phyloP scores from a whole-genome alignment of 495 filamentous ascomycete species.

The Chaetomium cochliodes region DNA sequence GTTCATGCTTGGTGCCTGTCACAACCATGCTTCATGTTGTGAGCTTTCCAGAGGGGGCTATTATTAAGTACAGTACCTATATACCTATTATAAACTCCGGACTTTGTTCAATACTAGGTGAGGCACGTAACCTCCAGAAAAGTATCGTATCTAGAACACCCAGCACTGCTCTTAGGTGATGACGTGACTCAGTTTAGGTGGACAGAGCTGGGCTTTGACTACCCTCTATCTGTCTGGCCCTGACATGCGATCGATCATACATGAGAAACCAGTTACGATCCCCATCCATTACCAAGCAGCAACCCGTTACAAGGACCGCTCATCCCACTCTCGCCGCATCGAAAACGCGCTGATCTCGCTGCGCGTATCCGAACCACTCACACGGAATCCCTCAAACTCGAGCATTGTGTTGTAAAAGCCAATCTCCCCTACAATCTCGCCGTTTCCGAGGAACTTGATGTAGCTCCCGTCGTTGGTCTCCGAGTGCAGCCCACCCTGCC shows the following conservation, averaged over 20 bases:
- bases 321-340: constrained; percentile 34
- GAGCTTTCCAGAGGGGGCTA: too few relatives aligned
- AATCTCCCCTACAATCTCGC: constrained; percentile 31
- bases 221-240: too few relatives aligned
- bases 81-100: too few relatives aligned
- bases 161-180: background rate
- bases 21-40: background rate
- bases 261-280: background rate
- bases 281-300: background rate
- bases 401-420: constrained; percentile 22
- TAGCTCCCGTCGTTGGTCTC: constrained; percentile 28
- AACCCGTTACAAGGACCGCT: background rate
- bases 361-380: constrained; percentile 30
- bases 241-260: background rate
- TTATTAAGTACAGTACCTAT: too few relatives aligned
- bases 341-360: constrained; percentile 34
- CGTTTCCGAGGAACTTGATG: constrained; percentile 36
- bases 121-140: background rate
- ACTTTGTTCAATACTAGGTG: too few relatives aligned
- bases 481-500: constrained; percentile 20
- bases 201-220: background rate
- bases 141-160: background rate
- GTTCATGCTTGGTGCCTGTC: background rate
- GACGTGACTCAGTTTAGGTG: background rate
- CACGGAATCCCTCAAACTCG: constrained; percentile 27